phyloP scores from a whole-genome alignment of 2,329 filamentous ascomycete genomes.

The Sclerotinia glacialis region DNA sequence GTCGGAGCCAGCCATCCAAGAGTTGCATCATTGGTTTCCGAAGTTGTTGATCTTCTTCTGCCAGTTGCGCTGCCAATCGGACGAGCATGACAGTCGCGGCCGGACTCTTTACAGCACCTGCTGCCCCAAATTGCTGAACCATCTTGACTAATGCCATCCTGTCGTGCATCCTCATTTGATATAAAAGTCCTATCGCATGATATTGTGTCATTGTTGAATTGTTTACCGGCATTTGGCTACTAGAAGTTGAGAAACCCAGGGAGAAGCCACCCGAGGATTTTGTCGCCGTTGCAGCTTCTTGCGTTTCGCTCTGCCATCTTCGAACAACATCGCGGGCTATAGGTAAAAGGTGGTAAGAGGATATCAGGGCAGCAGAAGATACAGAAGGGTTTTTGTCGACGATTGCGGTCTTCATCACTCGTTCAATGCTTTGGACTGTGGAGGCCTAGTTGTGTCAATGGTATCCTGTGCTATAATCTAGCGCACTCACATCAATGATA shows the following conservation, averaged over 20 bases:
- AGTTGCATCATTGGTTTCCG: slow-evolving; percentile 96
- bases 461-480: slow-evolving; percentile 25
- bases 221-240: slow-evolving; percentile 72
- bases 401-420: slow-evolving; percentile 98
- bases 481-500: slow-evolving; percentile 79
- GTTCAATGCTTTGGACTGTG: slow-evolving; percentile 95
- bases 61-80: slow-evolving; percentile 85
- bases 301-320: slow-evolving; percentile 97
- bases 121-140: slow-evolving; percentile 97
- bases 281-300: slow-evolving; percentile 86
- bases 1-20: slow-evolving; percentile 91
- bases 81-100: slow-evolving; percentile 91
- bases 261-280: slow-evolving; percentile 90
- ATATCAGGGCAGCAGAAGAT: slow-evolving; percentile 91
- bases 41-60: slow-evolving; percentile 85
- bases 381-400: slow-evolving; percentile 99
- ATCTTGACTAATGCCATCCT: slow-evolving; percentile 99
- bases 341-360: slow-evolving; percentile 94
- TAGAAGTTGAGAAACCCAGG: slow-evolving; percentile 83
- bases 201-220: slow-evolving; percentile 98
- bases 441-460: slow-evolving; percentile 60
- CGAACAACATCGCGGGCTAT: slow-evolving; percentile 93
- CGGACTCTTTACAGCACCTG: slow-evolving; percentile 91
- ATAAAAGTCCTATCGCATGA: slow-evolving; percentile 93
- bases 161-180: slow-evolving; percentile 97